These are phyloP conservation scores for Gremmenia infestans DNA, from an alignment of 2,329 filamentous ascomycete genomes.

Conservation along the genomic window DNA sequence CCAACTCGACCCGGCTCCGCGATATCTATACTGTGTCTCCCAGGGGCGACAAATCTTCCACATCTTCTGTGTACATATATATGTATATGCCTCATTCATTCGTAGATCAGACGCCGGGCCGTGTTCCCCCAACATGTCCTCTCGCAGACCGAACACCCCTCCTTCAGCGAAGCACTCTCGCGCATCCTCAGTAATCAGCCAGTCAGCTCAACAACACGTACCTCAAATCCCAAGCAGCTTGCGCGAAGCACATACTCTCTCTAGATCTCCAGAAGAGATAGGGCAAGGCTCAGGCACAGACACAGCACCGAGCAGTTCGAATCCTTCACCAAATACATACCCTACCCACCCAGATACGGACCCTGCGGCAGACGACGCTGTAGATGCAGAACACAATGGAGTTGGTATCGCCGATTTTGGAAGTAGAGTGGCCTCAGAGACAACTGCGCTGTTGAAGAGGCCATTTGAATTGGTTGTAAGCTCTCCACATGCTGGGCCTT, in stretches of 20 bases:
- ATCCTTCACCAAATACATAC: slow-evolving; percentile 19
- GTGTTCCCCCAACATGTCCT: slow-evolving; percentile 2
- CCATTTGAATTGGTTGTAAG: slow-evolving; percentile 24
- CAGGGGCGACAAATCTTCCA: neutral
- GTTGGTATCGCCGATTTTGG: slow-evolving; percentile 2
- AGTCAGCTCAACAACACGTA: slow-evolving; percentile 13
- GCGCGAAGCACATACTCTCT: slow-evolving; percentile 20
- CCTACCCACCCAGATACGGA: slow-evolving; percentile 18
- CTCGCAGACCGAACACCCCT: slow-evolving; percentile 1
- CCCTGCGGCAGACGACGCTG: slow-evolving; percentile 13
- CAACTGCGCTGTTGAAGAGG: slow-evolving; percentile 47
- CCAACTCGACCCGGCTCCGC: neutral
- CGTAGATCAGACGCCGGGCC: neutral
- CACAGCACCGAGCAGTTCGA: slow-evolving; percentile 17
- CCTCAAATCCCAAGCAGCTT: slow-evolving; percentile 20
- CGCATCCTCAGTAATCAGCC: slow-evolving; percentile 1
- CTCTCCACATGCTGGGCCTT: slow-evolving; percentile 37
- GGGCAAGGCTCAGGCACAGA: neutral
- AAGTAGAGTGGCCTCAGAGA: slow-evolving; percentile 37
- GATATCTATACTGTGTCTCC: neutral
- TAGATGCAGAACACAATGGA: slow-evolving; percentile 7
- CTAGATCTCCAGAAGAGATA: slow-evolving; percentile 14
- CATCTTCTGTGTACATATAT: neutral
- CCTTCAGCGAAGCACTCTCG: slow-evolving; percentile 1
- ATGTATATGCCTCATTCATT: neutral